Evolutionary conservation across 495 filamentous ascomycete species (phyloP), one percentile per base, ranked within the genome.

Genomic region (Jackrogersella minutella): DNA sequence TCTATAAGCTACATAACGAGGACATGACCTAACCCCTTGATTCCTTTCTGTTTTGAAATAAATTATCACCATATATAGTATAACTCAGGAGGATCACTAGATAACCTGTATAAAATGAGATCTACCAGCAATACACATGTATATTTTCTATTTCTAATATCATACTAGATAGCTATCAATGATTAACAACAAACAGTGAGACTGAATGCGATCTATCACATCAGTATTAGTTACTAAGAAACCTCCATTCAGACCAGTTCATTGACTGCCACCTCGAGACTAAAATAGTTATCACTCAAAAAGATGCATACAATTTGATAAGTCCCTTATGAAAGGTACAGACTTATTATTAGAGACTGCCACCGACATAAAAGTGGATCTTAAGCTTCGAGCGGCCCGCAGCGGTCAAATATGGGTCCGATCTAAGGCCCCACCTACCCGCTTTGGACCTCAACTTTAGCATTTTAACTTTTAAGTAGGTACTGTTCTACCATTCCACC

Each of bases 331-430:
- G 19, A 21, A 43, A 5, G 5, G n/a, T n/a, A n/a, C n/a, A n/a
- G n/a, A n/a, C n/a, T n/a, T n/a, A n/a, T n/a, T n/a, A n/a, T n/a
- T n/a, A n/a, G n/a, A n/a, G n/a, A n/a, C n/a, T n/a, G n/a, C 9
- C 2, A 16, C 11, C 3, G 24, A 50, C 9, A 21, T 10, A 21
- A 41, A 6, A 22, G 1, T 31, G 37, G 31, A 14, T 10, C 17
- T 26, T 53, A 26, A 22, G 24, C 53, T 33, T 44, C 24, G 3
- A 24, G 7, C 53, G 39, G 14, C 14, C 53, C 53, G 26, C 5
- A 57, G 13, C 53, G 53, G 53, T 28, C 28, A 57, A 57, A 33
- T 57, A 33, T 57, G 47, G 41, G 9, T 19, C 17, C 3, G 16
- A 31, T 22, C 41, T 49, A n/a, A 57, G 14, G 17, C 55, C 41